Evolutionary conservation across 768 basidiomycete genomes (phyloP), one percentile per base, ranked within the genome.

Genomic region (Auriculariales sp.): DNA sequence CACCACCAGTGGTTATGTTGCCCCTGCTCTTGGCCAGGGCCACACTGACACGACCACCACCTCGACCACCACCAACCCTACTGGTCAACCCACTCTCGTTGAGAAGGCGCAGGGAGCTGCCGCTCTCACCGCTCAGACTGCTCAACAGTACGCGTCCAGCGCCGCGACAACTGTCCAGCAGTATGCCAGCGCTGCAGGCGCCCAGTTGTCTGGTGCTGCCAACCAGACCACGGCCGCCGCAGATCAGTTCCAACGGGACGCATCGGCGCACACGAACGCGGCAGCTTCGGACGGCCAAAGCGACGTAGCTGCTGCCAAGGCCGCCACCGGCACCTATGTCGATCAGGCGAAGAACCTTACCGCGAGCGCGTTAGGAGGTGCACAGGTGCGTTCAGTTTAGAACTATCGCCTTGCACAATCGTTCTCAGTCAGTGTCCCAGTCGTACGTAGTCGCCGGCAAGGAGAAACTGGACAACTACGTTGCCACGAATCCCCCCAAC

Each of bases 261-360:
- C 62, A 12, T 56, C 52, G 63, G 45, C 50, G 33, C 73, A 65
- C 55, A 76, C 74, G 1, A 62, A 78, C 42, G 61, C 62, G 1
- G 81, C 79, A 17, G 76, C 74, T n/a, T 65, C 66, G 0, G 70
- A 83, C 56, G 81, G 80, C 3, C 67, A 75, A 54, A 60, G 62
- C 4, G 71, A 75, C 51, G 67, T 82, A 2, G 68, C 71, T 5
- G 61, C 64, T 11, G 68, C 67, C 0, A 72, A 73, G 56, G 68
- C 67, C 3, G 58, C 68, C 1, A 71, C 71, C 27, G 64, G 66
- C 4, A 65, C 66, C 0, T 79, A 79, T 55, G 61, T 81, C 4
- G 72, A 77, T 22, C 72, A 78, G 54, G 79, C 74, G 1, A 79
- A 73, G 61, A 61, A 58, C 5, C 46, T 75, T 2, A 77, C 74